Percentiles rank a stretch among this genome's conserved stretches.
Conservation (phyloP, 1,139 yeast species). For the Blastobotrys serpentis region DNA sequence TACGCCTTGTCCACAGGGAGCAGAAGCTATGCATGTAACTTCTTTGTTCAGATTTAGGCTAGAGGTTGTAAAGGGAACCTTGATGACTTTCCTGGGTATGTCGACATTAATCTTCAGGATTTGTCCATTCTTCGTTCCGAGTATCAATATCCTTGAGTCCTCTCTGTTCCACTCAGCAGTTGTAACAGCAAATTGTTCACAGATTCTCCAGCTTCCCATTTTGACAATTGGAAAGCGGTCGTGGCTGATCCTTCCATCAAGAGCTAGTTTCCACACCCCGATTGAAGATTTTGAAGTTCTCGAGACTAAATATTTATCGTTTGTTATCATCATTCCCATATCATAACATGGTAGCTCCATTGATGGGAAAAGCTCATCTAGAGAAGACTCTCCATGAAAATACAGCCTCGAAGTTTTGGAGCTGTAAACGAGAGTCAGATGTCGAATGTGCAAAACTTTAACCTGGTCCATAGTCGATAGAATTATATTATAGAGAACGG, state of each 20-base stretch:
- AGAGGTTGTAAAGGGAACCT: constrained; percentile 8
- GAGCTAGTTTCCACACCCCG: constrained; percentile 8
- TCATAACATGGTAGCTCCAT: constrained; percentile 6
- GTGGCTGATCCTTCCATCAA: background rate
- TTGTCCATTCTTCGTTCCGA: constrained; percentile 10
- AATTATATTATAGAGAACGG: no score
- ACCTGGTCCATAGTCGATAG: no score
- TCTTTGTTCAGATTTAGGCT: constrained; percentile 1
- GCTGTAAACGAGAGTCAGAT: constrained; percentile 7
- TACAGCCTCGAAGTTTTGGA: constrained; percentile 6
- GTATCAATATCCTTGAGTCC: constrained; percentile 8
- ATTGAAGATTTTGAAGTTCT: background rate
- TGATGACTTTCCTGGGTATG: constrained; percentile 3
- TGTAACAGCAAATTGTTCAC: background rate
- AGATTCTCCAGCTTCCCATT: constrained; percentile 9
- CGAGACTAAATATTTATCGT: constrained; percentile 6
- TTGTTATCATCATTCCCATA: background rate
- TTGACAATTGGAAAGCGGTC: constrained; percentile 4
- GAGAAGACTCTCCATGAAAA: constrained; percentile 8
- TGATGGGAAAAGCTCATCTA: constrained; percentile 9
- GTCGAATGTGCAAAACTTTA: constrained; percentile 6
- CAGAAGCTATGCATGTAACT: constrained; percentile 8
- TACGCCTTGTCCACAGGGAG: constrained; percentile 14
- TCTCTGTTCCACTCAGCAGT: constrained; percentile 10
- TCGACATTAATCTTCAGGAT: constrained; percentile 7